Conservation (phyloP, 139 green algal genomes). For the Limnomonas spitsbergensis region DNA sequence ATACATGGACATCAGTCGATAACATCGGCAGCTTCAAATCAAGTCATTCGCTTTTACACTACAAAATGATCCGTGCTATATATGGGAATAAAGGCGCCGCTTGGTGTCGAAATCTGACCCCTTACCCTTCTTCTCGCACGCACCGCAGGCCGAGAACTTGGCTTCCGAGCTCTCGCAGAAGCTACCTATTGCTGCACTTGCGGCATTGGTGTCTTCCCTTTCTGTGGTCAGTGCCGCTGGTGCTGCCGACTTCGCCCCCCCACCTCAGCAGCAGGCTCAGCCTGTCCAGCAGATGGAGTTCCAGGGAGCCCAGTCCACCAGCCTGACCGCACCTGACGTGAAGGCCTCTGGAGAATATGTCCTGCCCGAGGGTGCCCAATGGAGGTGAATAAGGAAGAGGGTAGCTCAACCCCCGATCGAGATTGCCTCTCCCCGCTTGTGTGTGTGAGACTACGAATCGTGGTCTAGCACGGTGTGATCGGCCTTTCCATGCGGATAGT, state of each 20-base stretch:
- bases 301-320: conserved; percentile 32
- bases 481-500: not conserved
- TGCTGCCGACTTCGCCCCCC: conserved; percentile 51
- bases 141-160: conserved; percentile 25
- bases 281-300: conserved; percentile 24
- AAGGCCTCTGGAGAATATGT: conserved; percentile 18
- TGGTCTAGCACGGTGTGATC: conserved; percentile 63
- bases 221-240: conserved; percentile 22
- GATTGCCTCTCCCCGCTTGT: too few relatives aligned
- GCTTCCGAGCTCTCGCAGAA: conserved; percentile 43
- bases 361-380: conserved; percentile 95
- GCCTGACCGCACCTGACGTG: conserved; percentile 41
- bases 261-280: conserved; percentile 20
- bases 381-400: too few relatives aligned
- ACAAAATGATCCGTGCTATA: too few relatives aligned
- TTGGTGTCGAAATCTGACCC: too few relatives aligned
- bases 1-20: too few relatives aligned
- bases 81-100: too few relatives aligned
- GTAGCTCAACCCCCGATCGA: too few relatives aligned
- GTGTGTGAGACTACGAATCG: too few relatives aligned
- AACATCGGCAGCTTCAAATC: too few relatives aligned
- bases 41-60: too few relatives aligned
- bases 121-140: conserved; percentile 14
- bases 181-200: conserved; percentile 55
- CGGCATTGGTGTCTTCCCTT: conserved; percentile 55